Percentiles rank a stretch among this genome's conserved stretches.
Conservation (phyloP, 129 eudicot species). For the Centaurea solstitialis region DNA sequence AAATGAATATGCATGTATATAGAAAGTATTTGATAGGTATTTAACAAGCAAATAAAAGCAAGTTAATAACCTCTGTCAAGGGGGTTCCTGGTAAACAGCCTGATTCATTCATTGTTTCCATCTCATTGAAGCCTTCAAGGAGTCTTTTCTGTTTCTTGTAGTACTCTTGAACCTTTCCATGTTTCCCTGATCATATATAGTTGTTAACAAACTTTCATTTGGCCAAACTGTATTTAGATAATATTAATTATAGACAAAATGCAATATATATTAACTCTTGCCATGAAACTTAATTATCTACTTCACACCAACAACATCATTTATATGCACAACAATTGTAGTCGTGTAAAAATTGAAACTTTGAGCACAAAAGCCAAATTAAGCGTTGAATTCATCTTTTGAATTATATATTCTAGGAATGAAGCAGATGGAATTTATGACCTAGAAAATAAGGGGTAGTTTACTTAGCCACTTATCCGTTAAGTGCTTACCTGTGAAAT, state of each 20-base stretch:
- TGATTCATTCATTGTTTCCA: constrained; percentile 76
- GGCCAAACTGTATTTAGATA: neutral
- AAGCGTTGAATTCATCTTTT: neutral
- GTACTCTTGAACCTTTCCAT: constrained; percentile 73
- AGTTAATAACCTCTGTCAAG: constrained; percentile 66
- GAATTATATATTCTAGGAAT: too few relatives aligned
- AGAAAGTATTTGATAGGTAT: too few relatives aligned
- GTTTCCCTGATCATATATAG: constrained; percentile 45
- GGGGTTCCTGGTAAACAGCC: constrained; percentile 61
- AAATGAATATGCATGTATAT: neutral
- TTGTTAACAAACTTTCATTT: neutral
- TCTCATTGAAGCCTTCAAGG: constrained; percentile 83
- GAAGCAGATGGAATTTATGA: too few relatives aligned
- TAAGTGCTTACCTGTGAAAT: too few relatives aligned
- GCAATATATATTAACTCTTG: too few relatives aligned
- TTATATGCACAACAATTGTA: neutral
- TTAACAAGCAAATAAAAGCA: too few relatives aligned
- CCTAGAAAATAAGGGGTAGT: too few relatives aligned
- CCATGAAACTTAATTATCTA: too few relatives aligned
- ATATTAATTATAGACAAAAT: too few relatives aligned
- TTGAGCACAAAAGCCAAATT: neutral
- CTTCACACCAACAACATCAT: too few relatives aligned
- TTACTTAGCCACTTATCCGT: too few relatives aligned
- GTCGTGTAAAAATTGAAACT: neutral
- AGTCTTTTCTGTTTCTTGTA: constrained; percentile 79